Conservation (phyloP, 2,329 filamentous ascomycete species). For the Apiospora koreana region DNA sequence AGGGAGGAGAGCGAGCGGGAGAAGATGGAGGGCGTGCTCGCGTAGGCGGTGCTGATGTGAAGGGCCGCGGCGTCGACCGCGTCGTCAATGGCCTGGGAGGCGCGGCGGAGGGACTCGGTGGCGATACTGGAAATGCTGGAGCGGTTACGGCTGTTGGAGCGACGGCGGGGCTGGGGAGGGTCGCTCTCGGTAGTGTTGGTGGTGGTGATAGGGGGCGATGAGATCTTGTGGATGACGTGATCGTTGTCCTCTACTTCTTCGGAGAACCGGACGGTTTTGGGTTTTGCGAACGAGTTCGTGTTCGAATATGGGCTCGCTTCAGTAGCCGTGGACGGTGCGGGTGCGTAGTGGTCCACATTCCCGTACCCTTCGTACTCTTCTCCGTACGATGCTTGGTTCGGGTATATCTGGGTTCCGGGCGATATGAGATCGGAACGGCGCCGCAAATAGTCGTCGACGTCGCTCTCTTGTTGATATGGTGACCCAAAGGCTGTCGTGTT, state of each 20-base stretch:
- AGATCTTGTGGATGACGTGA: not conserved
- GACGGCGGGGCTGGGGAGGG: not conserved
- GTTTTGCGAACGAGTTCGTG: no score
- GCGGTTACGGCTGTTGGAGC: no score
- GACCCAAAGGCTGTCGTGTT: not conserved
- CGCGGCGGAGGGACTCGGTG: not conserved
- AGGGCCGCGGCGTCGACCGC: not conserved
- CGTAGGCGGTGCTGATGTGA: no score
- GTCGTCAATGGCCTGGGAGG: not conserved
- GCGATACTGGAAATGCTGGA: not conserved
- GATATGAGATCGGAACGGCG: not conserved
- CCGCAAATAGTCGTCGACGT: no score
- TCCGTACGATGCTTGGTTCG: not conserved
- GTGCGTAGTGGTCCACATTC: not conserved
- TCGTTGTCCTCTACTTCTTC: not conserved
- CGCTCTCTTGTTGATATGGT: not conserved
- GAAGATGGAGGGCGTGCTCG: no score
- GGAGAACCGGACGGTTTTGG: not conserved
- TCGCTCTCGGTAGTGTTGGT: no score
- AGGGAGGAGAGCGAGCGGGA: no score
- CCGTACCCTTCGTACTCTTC: no score
- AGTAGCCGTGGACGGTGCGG: not conserved
- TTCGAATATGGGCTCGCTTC: not conserved
- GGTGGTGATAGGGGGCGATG: not conserved
- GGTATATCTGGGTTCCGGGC: not conserved